Conservation (phyloP, 75 land plant genomes). For the Picea sitchensis region DNA sequence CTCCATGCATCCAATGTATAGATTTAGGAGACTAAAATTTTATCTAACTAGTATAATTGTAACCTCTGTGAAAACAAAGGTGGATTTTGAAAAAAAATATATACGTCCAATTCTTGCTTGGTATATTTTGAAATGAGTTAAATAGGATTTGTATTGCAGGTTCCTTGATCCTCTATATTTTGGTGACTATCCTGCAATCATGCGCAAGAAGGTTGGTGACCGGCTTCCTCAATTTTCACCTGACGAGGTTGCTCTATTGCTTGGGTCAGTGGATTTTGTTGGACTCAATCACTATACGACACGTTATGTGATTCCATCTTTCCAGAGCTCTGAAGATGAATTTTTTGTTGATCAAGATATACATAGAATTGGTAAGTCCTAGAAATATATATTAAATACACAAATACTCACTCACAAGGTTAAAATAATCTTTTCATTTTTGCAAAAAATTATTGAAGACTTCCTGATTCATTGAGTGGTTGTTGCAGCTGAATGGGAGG, state of each 20-base stretch:
- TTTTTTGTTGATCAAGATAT: slow-evolving; percentile 48
- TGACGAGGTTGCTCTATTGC: slow-evolving; percentile 40
- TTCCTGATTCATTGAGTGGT: background rate
- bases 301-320: slow-evolving; percentile 42
- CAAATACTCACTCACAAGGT: background rate
- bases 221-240: slow-evolving; percentile 70
- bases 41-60: background rate
- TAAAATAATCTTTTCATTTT: background rate
- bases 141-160: slow-evolving; percentile 30
- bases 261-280: slow-evolving; percentile 58
- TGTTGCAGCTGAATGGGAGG: slow-evolving; percentile 23
- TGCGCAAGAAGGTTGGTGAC: slow-evolving; percentile 64
- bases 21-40: background rate
- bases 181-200: slow-evolving; percentile 79
- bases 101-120: background rate
- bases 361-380: slow-evolving; percentile 48
- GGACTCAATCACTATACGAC: slow-evolving; percentile 84
- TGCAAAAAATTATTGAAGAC: background rate
- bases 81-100: background rate
- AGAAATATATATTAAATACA: background rate
- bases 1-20: background rate
- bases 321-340: slow-evolving; percentile 12
- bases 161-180: slow-evolving; percentile 72
- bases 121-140: background rate
- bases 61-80: background rate